These are phyloP conservation scores for Bisporella sp. DNA, from an alignment of 2,329 filamentous ascomycete genomes.

Conservation along the genomic window DNA sequence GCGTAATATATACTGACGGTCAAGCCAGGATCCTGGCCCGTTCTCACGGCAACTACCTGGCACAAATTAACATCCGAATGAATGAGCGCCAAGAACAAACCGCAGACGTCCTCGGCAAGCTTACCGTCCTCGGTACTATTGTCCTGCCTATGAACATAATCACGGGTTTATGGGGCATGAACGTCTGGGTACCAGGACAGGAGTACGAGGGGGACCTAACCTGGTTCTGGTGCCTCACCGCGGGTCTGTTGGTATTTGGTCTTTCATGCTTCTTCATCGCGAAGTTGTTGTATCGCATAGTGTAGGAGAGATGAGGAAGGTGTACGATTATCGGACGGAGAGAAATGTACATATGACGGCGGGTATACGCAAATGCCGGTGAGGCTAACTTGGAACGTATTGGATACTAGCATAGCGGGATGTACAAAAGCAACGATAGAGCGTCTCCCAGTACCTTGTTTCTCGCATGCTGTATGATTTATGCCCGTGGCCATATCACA, in stretches of 20 bases:
- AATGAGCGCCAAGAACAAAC: constrained; percentile 96
- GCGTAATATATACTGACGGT: not conserved
- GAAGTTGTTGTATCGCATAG: constrained; percentile 26
- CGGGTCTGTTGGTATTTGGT: constrained; percentile 71
- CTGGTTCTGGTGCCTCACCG: constrained; percentile 74
- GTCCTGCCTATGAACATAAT: constrained; percentile 99
- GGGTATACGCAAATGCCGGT: not conserved
- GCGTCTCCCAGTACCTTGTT: no score
- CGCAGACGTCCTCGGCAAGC: constrained; percentile 85
- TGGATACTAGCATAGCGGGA: no score
- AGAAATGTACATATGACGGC: not conserved
- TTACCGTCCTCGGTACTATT: constrained; percentile 94
- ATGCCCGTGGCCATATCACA: no score
- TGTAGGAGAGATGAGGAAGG: constrained; percentile 8
- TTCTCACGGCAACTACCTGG: constrained; percentile 95
- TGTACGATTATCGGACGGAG: not conserved
- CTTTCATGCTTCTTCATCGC: constrained; percentile 54
- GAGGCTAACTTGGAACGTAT: not conserved
- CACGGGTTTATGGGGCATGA: constrained; percentile 98
- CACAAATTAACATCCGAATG: constrained; percentile 98
- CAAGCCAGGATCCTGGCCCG: constrained; percentile 69
- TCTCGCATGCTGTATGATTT: no score
- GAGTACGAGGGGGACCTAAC: constrained; percentile 65
- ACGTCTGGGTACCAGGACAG: constrained; percentile 92
- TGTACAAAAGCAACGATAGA: no score